Percentiles rank a stretch among this genome's conserved stretches.
phyloP scores from a whole-genome alignment of 2,329 filamentous ascomycete genomes.

The Claviceps cyperi region DNA sequence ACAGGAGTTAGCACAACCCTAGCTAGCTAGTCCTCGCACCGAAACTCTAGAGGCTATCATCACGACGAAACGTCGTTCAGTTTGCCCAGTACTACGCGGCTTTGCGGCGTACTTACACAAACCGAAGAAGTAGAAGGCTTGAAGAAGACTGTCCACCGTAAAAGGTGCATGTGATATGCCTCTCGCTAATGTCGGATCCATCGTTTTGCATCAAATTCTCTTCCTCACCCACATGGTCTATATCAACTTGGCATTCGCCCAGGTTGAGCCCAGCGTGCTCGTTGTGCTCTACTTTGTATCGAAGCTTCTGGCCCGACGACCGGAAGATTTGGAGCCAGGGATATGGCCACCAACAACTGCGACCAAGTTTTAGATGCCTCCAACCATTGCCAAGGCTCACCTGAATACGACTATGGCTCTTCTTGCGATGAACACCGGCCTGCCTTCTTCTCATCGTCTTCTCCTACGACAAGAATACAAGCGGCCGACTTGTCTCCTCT shows the following conservation, averaged over 20 bases:
- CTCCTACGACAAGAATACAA: slow-evolving; percentile 3
- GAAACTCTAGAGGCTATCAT: not conserved
- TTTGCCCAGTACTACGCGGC: not conserved
- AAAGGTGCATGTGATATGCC: slow-evolving; percentile 24
- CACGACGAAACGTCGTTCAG: not conserved
- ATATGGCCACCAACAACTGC: slow-evolving; percentile 20
- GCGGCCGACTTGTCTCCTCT: not conserved
- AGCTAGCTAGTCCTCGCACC: not conserved
- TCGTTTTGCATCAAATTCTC: slow-evolving; percentile 35
- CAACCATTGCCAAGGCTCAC: slow-evolving; percentile 5
- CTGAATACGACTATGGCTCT: slow-evolving; percentile 21
- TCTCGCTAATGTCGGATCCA: slow-evolving; percentile 35
- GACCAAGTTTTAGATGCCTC: slow-evolving; percentile 13
- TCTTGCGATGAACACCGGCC: slow-evolving; percentile 20
- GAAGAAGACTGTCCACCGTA: not conserved
- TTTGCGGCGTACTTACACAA: not conserved
- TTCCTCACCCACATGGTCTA: slow-evolving; percentile 40
- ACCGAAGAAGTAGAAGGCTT: not conserved
- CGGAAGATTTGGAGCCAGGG: slow-evolving; percentile 30
- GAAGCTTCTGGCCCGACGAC: slow-evolving; percentile 31
- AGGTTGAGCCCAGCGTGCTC: slow-evolving; percentile 32
- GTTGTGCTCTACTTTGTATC: slow-evolving; percentile 33
- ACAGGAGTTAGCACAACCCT: not conserved
- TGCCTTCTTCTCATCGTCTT: slow-evolving; percentile 14
- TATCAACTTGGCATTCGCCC: slow-evolving; percentile 34